Evolutionary conservation across 2,329 filamentous ascomycete species (phyloP).

Genomic region (Sporothrix inflata): DNA sequence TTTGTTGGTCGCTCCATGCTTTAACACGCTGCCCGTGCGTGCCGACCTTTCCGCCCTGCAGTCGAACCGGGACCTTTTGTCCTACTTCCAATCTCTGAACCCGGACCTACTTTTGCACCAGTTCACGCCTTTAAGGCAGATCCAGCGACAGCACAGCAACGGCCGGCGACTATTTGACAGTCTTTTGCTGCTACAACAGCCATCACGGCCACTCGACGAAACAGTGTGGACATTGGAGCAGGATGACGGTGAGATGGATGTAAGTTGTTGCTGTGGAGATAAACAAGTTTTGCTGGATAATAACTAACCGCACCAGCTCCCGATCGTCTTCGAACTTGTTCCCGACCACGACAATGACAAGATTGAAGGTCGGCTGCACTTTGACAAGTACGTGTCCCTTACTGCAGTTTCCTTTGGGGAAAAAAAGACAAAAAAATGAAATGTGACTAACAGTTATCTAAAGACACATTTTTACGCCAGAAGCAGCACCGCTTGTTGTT

Average conservation of each 20-base stretch:
- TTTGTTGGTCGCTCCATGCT: conserved; percentile 81
- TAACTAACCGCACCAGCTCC: conserved; percentile 50
- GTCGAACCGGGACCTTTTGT: conserved; percentile 56
- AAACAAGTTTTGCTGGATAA: not conserved
- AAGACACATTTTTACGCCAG: not conserved
- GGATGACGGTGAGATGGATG: conserved; percentile 69
- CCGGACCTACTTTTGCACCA: conserved; percentile 67
- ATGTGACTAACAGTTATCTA: not conserved
- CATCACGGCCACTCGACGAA: conserved; percentile 58
- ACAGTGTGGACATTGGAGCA: conserved; percentile 59
- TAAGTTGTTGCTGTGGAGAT: conserved; percentile 42
- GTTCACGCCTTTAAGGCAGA: conserved; percentile 71
- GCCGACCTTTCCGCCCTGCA: conserved; percentile 52
- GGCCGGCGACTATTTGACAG: conserved; percentile 73
- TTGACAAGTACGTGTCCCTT: conserved; percentile 53
- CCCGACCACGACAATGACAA: conserved; percentile 57
- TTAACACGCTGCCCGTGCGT: conserved; percentile 83
- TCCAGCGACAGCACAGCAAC: conserved; percentile 58
- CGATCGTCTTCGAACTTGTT: conserved; percentile 75
- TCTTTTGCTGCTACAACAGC: conserved; percentile 76
- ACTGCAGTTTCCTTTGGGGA: no score
- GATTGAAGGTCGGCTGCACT: conserved; percentile 65
- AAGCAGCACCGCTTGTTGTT: not conserved
- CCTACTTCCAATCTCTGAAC: conserved; percentile 46
- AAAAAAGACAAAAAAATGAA: no score